Conservation (phyloP, 352 stramenopile species). For the Phytophthora sansomeana region DNA sequence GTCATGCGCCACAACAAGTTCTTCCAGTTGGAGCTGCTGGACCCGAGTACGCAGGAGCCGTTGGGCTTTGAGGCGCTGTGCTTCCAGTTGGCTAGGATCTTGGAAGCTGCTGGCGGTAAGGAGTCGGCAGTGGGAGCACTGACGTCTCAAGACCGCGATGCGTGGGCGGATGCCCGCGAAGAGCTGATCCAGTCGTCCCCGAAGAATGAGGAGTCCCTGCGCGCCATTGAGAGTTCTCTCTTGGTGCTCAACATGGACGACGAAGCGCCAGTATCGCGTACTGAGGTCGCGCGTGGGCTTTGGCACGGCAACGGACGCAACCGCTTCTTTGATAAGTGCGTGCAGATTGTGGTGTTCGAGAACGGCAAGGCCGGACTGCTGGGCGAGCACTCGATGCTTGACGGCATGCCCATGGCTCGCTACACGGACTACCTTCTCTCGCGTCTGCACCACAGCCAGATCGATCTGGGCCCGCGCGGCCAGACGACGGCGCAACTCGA, state of each 20-base stretch:
- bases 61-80: constrained; percentile 70
- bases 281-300: constrained; percentile 66
- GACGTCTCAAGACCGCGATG: constrained; percentile 73
- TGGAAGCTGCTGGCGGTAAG: constrained; percentile 56
- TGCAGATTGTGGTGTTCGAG: constrained; percentile 95
- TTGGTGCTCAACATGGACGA: constrained; percentile 79
- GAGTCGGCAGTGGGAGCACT: constrained; percentile 72
- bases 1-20: constrained; percentile 90
- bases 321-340: constrained; percentile 97
- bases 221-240: constrained; percentile 72
- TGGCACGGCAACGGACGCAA: constrained; percentile 93
- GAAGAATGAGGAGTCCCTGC: constrained; percentile 68
- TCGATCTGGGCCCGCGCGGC: constrained; percentile 51
- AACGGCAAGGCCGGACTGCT: constrained; percentile 96
- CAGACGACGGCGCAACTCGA: constrained; percentile 52
- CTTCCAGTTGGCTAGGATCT: constrained; percentile 60
- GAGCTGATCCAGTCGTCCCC: constrained; percentile 58
- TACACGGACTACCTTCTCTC: constrained; percentile 74
- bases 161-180: constrained; percentile 82
- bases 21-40: constrained; percentile 68
- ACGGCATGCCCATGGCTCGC: constrained; percentile 85
- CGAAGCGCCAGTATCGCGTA: constrained; percentile 62
- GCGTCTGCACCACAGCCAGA: constrained; percentile 58
- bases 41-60: constrained; percentile 39
- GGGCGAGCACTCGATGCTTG: constrained; percentile 94